These are phyloP conservation scores for Fusarium pininemorale DNA, from an alignment of 2,329 filamentous ascomycete species.

Conservation along the genomic window DNA sequence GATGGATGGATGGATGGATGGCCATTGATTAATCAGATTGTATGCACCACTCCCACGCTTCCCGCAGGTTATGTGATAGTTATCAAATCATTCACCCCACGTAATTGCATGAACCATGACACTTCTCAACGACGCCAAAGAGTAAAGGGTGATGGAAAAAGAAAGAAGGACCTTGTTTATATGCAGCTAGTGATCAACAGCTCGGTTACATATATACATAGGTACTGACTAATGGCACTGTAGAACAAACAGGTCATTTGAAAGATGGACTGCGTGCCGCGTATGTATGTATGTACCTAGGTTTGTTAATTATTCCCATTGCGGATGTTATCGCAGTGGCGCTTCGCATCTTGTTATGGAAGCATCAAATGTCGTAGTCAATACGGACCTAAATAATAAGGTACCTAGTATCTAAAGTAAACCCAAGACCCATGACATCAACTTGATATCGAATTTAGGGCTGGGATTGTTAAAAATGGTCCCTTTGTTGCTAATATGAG, in stretches of 20 bases:
- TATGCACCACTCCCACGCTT: constrained; percentile 1
- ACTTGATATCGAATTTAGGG: neutral
- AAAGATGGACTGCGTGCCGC: neutral
- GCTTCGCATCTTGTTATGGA: neutral
- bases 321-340: neutral
- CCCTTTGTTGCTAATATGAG: neutral
- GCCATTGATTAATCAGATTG: neutral
- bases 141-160: neutral
- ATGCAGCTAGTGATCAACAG: neutral
- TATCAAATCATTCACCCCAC: constrained; percentile 14
- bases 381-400: neutral
- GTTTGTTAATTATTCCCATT: neutral
- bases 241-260: neutral
- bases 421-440: neutral
- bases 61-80: neutral
- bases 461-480: neutral
- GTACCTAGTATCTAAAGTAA: neutral
- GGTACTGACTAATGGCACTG: neutral
- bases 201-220: neutral
- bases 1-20: neutral
- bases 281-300: neutral
- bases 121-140: constrained; percentile 7
- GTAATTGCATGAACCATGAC: constrained; percentile 9
- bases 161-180: neutral
- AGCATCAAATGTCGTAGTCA: neutral